phyloP scores from a whole-genome alignment of 495 filamentous ascomycete species.

The Penicillium fimorum region DNA sequence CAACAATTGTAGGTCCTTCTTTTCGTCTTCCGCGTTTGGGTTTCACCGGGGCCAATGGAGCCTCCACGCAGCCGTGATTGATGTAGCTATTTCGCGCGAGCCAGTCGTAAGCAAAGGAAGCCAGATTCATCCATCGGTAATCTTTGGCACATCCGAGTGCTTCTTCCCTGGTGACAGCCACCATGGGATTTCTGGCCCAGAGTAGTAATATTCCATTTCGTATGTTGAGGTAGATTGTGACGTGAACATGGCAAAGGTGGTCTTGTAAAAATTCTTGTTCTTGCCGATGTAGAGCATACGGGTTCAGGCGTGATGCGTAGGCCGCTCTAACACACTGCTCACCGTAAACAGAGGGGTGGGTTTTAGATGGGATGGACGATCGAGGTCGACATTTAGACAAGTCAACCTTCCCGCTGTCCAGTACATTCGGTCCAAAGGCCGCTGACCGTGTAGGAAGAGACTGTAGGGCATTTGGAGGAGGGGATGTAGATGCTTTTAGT shows the following conservation, averaged over 20 bases:
- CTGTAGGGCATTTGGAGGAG: slow-evolving; percentile 23
- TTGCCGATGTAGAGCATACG: slow-evolving; percentile 80
- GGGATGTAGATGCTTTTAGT: slow-evolving; percentile 33
- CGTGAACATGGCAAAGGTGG: slow-evolving; percentile 81
- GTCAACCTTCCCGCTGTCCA: slow-evolving; percentile 25
- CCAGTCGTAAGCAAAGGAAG: slow-evolving; percentile 89
- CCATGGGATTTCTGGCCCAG: slow-evolving; percentile 87
- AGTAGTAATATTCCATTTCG: slow-evolving; percentile 90
- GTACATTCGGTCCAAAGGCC: slow-evolving; percentile 11
- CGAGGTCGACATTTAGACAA: slow-evolving; percentile 54
- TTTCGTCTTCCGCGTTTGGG: slow-evolving; percentile 49
- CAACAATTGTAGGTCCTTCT: slow-evolving; percentile 63
- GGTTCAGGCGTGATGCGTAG: slow-evolving; percentile 83
- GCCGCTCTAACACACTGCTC: slow-evolving; percentile 86
- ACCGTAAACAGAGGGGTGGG: slow-evolving; percentile 73
- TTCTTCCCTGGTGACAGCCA: slow-evolving; percentile 82
- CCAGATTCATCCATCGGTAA: slow-evolving; percentile 84
- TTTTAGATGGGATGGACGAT: slow-evolving; percentile 74
- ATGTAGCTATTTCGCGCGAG: slow-evolving; percentile 88
- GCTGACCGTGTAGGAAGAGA: slow-evolving; percentile 18
- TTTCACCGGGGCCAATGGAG: slow-evolving; percentile 43
- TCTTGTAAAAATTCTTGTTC: slow-evolving; percentile 78
- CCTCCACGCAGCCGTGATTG: slow-evolving; percentile 89
- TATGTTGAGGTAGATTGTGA: slow-evolving; percentile 96
- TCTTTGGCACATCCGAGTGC: slow-evolving; percentile 91